These are phyloP conservation scores for Pinus taeda DNA, from an alignment of 75 land plant genomes.

Conservation along the genomic window DNA sequence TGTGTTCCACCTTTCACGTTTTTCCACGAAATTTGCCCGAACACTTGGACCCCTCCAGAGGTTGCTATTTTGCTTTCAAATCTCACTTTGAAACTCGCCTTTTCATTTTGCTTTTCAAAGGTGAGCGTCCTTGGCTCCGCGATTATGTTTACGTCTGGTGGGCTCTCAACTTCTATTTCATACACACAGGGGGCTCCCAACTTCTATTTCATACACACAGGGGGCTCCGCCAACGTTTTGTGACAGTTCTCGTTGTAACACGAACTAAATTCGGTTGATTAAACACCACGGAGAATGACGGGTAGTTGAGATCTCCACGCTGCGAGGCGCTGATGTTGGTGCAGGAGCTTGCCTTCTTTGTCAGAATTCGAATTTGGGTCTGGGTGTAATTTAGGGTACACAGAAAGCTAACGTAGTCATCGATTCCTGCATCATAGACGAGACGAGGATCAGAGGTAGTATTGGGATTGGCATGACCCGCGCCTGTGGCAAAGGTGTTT, in stretches of 20 bases:
- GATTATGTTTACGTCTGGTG: background rate
- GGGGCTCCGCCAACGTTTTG: no score
- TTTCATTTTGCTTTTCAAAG: background rate
- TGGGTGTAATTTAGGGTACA: conserved; percentile 30
- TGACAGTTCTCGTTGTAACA: no score
- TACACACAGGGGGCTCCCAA: no score
- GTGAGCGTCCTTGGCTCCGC: background rate
- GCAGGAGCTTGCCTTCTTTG: no score
- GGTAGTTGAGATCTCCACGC: no score
- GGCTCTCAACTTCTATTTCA: background rate
- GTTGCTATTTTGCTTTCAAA: background rate
- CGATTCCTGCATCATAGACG: conserved; percentile 37
- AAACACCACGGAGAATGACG: no score
- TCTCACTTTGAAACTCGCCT: background rate
- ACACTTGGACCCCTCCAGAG: background rate
- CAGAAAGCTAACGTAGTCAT: conserved; percentile 40
- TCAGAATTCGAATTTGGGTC: no score
- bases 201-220: no score
- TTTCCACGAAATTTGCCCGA: conserved; percentile 57
- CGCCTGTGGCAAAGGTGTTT: conserved; percentile 39
- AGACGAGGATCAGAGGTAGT: conserved; percentile 44
- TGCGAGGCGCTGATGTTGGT: no score
- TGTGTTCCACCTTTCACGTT: conserved; percentile 42
- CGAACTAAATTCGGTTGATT: no score
- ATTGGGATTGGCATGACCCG: conserved; percentile 58